Evolutionary conservation across 768 basidiomycete species (phyloP).

Genomic region (Mycena haematopus): DNA sequence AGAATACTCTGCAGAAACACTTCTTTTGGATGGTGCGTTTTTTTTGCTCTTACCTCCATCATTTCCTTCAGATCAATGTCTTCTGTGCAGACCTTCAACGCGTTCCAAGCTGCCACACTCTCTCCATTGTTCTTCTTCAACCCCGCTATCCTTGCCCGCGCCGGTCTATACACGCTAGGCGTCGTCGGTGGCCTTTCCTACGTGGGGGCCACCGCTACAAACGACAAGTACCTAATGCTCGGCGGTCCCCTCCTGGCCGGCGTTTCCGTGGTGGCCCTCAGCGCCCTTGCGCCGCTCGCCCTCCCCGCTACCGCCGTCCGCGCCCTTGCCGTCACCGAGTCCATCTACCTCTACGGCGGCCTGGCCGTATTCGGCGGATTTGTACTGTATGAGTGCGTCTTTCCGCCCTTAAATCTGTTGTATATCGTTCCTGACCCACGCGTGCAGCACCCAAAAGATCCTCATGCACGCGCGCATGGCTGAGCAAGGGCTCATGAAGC

Average conservation of each 20-base stretch:
- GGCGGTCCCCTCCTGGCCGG: conserved; percentile 90
- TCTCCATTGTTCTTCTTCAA: conserved; percentile 89
- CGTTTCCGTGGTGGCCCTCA: conserved; percentile 85
- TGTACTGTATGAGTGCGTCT: conserved; percentile 81
- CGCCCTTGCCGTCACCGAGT: conserved; percentile 75
- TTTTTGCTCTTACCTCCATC: background rate
- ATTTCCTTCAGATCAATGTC: background rate
- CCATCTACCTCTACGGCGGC: conserved; percentile 85
- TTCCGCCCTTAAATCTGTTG: background rate
- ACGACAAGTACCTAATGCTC: conserved; percentile 84
- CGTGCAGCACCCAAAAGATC: conserved; percentile 81
- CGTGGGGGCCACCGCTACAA: conserved; percentile 86
- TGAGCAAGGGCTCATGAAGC: conserved; percentile 68
- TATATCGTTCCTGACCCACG: background rate
- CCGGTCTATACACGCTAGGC: conserved; percentile 87
- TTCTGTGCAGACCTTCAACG: conserved; percentile 68
- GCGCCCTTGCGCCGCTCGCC: conserved; percentile 87
- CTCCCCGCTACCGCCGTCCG: conserved; percentile 80
- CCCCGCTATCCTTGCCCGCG: conserved; percentile 85
- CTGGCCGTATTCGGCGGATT: conserved; percentile 88
- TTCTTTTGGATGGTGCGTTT: conserved; percentile 75
- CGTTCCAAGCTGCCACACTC: conserved; percentile 83
- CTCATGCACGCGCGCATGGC: conserved; percentile 76
- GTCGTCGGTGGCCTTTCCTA: conserved; percentile 88
- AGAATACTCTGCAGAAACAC: conserved; percentile 78